Base-by-base conservation (phyloP, 768 basidiomycete genomes). In the Russula dissimulans region DNA sequence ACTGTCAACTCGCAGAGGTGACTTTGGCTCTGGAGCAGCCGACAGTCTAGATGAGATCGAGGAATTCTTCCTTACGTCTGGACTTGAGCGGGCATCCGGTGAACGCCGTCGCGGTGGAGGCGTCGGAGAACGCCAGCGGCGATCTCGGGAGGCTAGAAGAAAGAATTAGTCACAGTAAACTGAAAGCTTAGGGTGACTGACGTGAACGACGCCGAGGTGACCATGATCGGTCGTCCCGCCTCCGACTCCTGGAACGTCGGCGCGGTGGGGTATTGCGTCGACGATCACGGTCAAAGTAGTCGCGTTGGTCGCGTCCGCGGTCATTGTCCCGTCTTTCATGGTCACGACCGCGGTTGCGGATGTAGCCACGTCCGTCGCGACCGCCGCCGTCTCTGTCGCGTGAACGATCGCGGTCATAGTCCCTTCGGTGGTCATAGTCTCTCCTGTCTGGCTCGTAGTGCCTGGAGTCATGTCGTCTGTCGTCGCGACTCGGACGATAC, bases 141-240 rank as follows among this genome's bases (percentile, higher is more conserved):
- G 61, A 53, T 48, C 61, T 31, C 61, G 50, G 8, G 61, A 62
- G 31, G 41, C 61, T 62, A 22, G 15, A 47, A 12, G 17, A 22
- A 41, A 29, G 44, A 34, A 45, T 57, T 36, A 17, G 12, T 36
- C 10, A 9, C n/a, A 31, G 9, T 26, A 32, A 1, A 42, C 29
- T 47, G 44, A 22, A n/a, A 36, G 17, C 2, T 26, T 3, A 5
- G 10, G 10, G 39, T 22, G 17, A 36, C 56, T 42, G 53, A 62
- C 61, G 17, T 48, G 61, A 62, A 62, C 56, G 61, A 43, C 61
- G 61, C 22, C 61, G 61, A n/a, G 61, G 61, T 57, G 61, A 62
- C 56, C 61, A 44, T 29, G 61, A 62, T 39, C 61, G 45, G 1
- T 53, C 56, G 34, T 57, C 61, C 18, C 61, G 50, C 51, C 56